Evolutionary conservation across 2,329 filamentous ascomycete genomes (phyloP).

Genomic region (Hymenoscyphus occultus): DNA sequence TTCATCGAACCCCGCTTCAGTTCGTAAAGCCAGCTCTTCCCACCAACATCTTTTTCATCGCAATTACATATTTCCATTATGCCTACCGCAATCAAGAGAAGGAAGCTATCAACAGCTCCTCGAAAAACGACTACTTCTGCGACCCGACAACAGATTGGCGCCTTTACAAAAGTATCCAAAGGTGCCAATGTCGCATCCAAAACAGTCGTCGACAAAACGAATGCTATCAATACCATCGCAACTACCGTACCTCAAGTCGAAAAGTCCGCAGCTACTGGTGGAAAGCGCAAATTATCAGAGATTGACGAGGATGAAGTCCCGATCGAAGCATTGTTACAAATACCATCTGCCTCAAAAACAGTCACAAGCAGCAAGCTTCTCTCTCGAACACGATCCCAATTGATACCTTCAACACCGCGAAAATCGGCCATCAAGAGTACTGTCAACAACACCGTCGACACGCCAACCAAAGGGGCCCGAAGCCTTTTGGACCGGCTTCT

Average conservation of each 20-base stretch:
- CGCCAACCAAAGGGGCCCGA: conserved; percentile 34
- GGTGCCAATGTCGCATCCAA: conserved; percentile 34
- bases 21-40: conserved; percentile 12
- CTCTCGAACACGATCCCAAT: conserved; percentile 13
- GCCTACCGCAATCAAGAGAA: conserved; percentile 32
- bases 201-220: conserved; percentile 36
- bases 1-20: conserved; percentile 21
- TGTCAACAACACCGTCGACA: conserved; percentile 24
- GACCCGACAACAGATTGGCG: conserved; percentile 37
- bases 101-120: conserved; percentile 29
- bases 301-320: conserved; percentile 26
- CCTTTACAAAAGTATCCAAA: conserved; percentile 45
- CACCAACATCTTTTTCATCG: conserved; percentile 24
- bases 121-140: conserved; percentile 19
- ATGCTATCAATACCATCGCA: conserved; percentile 31
- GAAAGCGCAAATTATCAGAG: conserved; percentile 34
- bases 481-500: conserved; percentile 33
- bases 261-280: conserved; percentile 31
- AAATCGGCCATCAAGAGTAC: conserved; percentile 22
- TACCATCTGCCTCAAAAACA: conserved; percentile 11
- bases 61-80: conserved; percentile 29
- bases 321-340: conserved; percentile 13
- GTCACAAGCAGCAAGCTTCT: conserved; percentile 19
- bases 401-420: conserved; percentile 29
- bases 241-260: conserved; percentile 37